phyloP scores from a whole-genome alignment of 2,329 filamentous ascomycete species.

The Alternaria atra region DNA sequence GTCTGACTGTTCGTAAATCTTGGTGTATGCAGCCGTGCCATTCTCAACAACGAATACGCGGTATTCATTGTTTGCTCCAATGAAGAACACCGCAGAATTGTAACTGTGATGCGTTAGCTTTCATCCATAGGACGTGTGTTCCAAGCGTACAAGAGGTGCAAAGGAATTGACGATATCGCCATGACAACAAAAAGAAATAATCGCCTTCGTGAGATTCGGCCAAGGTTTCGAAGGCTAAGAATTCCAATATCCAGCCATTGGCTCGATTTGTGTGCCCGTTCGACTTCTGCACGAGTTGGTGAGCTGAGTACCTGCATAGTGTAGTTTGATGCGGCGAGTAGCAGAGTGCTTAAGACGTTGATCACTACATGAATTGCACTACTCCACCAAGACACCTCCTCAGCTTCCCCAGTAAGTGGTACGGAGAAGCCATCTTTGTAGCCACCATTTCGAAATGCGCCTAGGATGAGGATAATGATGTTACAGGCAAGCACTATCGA shows the following conservation, averaged over 20 bases:
- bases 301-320: slow-evolving; percentile 38
- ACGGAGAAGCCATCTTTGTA: too few relatives aligned
- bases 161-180: slow-evolving; percentile 43
- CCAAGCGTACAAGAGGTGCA: slow-evolving; percentile 49
- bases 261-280: slow-evolving; percentile 27
- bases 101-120: too few relatives aligned
- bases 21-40: too few relatives aligned
- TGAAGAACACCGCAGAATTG: too few relatives aligned
- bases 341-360: slow-evolving; percentile 54
- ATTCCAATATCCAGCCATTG: slow-evolving; percentile 55
- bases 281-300: slow-evolving; percentile 32
- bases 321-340: slow-evolving; percentile 35
- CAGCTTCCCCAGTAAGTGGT: not conserved
- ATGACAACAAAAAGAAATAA: slow-evolving; percentile 3
- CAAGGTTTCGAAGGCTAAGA: slow-evolving; percentile 53
- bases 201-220: too few relatives aligned
- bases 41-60: too few relatives aligned
- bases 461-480: slow-evolving; percentile 12
- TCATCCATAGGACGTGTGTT: too few relatives aligned
- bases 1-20: too few relatives aligned
- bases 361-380: slow-evolving; percentile 56
- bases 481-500: slow-evolving; percentile 25
- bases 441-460: not conserved
- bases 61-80: too few relatives aligned
- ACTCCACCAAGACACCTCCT: not conserved